Evolutionary conservation across 228 moss, liverwort and hornwort genomes (phyloP), one percentile per base, ranked within the genome.

Genomic region (Sphagnum fallax): DNA sequence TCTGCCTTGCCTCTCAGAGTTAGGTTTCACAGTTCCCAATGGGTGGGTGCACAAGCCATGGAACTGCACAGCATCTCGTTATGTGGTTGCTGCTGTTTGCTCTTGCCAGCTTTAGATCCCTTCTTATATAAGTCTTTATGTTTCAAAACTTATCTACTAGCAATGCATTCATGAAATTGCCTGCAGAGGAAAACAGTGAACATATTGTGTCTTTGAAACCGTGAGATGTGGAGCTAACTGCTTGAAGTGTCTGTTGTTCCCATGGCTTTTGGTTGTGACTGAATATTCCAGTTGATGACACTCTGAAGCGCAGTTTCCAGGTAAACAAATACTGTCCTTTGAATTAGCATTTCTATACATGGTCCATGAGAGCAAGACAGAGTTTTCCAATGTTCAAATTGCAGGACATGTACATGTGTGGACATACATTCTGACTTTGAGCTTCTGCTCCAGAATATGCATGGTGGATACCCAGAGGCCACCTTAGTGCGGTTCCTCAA

Each of bases 401-500:
- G 55, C 78, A 75, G 8, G 65, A 6, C 10, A 11, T 48, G 50
- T 6, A 14, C 58, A 4, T 58, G 58, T 58, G 14, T 58, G 10
- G 58, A 58, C 58, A 10, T 65, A 5, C 10, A 49, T 10, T 50
- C n/a, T 65, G 10, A n/a, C 5, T 50, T 49, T 48, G 7, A 16
- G 10, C n/a, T 5, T 51, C 51, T 75, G 55, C 64, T 81, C 50
- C 85, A 98, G 98, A 92, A 86, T 62, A 74, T 98, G 73, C 89
- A 92, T 78, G 68, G 80, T 71, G 90, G 81, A 15, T 77, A 83
- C 69, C 90, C 92, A 13, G 84, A 91, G 60, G 69, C 78, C 11
- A 80, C 80, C 53, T 49, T 98, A 62, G 67, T 72, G 78, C 85
- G 98, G 8, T 98, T 85, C 66, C 67, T 98, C 62, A 93, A 60